These are phyloP conservation scores for Petasospora rhodanensis DNA, from an alignment of 1,139 yeast species.

Conservation along the genomic window DNA sequence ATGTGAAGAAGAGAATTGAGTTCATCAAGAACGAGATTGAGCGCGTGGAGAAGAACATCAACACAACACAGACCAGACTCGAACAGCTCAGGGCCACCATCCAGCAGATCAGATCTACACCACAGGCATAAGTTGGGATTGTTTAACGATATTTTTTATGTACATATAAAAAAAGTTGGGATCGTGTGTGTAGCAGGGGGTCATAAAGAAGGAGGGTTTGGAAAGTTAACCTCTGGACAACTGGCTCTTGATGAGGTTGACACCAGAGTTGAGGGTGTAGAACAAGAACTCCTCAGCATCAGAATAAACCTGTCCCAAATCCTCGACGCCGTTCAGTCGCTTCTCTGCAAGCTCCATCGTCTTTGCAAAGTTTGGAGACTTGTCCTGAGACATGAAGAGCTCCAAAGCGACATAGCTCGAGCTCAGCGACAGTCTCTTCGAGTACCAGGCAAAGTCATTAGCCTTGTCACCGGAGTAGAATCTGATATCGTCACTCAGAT, in stretches of 20 bases:
- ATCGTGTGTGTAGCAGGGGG: no score
- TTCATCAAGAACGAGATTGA: conserved; percentile 75
- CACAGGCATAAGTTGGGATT: no score
- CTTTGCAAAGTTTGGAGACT: conserved; percentile 46
- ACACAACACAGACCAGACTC: conserved; percentile 45
- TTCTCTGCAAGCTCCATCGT: conserved; percentile 65
- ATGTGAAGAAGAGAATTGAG: conserved; percentile 84
- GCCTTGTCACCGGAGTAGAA: conserved; percentile 76
- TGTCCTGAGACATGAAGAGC: conserved; percentile 75
- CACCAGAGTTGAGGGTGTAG: conserved; percentile 62
- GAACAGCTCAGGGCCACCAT: conserved; percentile 47
- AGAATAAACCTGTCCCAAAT: conserved; percentile 55
- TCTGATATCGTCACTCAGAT: conserved; percentile 77
- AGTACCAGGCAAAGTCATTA: conserved; percentile 89
- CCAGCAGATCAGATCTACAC: conserved; percentile 41
- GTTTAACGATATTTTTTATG: no score
- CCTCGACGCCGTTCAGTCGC: conserved; percentile 51
- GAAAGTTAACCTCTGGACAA: conserved; percentile 56
- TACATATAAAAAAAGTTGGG: no score
- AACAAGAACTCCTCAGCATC: conserved; percentile 70
- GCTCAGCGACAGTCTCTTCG: conserved; percentile 71
- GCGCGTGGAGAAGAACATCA: conserved; percentile 58
- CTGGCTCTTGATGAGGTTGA: conserved; percentile 70
- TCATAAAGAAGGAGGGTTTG: neutral
- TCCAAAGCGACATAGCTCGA: conserved; percentile 71